Evolutionary conservation across 495 filamentous ascomycete genomes (phyloP).

Genomic region (Hyaloscypha variabilis): DNA sequence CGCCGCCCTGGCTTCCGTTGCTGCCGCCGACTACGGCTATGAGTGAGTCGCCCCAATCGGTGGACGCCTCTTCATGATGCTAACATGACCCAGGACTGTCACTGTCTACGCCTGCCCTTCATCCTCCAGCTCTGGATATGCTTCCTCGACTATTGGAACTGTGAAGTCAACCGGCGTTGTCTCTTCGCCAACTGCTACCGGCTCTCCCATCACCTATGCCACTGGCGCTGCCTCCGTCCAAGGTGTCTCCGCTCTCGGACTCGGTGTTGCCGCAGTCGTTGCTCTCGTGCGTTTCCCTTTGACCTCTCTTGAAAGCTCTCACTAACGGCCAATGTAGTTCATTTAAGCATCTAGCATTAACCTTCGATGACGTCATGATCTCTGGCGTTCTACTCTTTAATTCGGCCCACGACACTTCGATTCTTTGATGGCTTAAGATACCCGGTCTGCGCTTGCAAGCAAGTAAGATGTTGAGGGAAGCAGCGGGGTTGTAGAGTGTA

Average conservation of each 20-base stretch:
- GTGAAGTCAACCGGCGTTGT: constrained; percentile 30
- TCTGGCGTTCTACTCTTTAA: constrained; percentile 22
- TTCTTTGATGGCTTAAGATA: constrained; percentile 28
- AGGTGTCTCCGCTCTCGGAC: constrained; percentile 28
- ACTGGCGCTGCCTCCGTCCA: constrained; percentile 32
- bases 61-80: constrained; percentile 3
- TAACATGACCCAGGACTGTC: constrained; percentile 26
- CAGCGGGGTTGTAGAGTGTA: constrained; percentile 18
- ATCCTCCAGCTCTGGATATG: constrained; percentile 17
- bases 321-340: constrained; percentile 25
- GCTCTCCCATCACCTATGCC: constrained; percentile 28
- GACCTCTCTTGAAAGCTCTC: neutral
- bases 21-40: constrained; percentile 12
- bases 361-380: constrained; percentile 21
- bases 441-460: constrained; percentile 25
- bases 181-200: constrained; percentile 22
- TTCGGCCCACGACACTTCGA: constrained; percentile 25
- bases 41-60: constrained; percentile 21
- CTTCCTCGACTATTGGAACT: constrained; percentile 16
- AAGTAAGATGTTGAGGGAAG: constrained; percentile 22
- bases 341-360: constrained; percentile 23
- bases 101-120: constrained; percentile 30
- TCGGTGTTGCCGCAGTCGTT: constrained; percentile 32
- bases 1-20: constrained; percentile 30
- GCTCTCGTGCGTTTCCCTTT: constrained; percentile 28